Percentiles rank a stretch among this genome's conserved stretches.
These are phyloP conservation scores for Sugiyamaella valdiviana DNA, from an alignment of 805 yeast genomes.

Conservation along the genomic window DNA sequence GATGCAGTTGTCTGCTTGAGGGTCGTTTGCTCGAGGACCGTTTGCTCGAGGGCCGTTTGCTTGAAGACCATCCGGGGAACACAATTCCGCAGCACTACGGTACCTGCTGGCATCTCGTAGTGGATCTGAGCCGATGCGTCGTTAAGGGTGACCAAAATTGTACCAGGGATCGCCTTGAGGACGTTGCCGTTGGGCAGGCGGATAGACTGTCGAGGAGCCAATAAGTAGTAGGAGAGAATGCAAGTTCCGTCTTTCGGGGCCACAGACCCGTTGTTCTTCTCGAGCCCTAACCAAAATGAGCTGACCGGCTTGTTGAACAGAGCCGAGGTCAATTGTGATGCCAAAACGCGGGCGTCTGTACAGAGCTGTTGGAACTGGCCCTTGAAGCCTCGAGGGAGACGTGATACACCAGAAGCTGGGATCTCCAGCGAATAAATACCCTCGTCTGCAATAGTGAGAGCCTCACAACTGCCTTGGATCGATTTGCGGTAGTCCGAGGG, in stretches of 20 bases:
- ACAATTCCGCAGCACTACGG: no score
- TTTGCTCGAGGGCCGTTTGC: no score
- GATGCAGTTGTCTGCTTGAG: constrained; percentile 2
- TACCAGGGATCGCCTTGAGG: not conserved
- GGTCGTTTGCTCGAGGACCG: constrained; percentile 4
- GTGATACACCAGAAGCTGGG: not conserved
- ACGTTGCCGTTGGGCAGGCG: not conserved
- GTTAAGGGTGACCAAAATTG: not conserved
- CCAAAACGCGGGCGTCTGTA: not conserved
- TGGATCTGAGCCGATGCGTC: not conserved
- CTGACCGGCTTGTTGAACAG: not conserved
- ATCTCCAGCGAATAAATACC: not conserved
- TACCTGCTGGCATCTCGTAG: not conserved
- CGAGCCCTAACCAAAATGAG: not conserved
- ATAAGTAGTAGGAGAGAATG: not conserved
- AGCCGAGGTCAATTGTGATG: not conserved
- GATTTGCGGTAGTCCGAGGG: not conserved
- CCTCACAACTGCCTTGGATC: not conserved
- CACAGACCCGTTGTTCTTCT: not conserved
- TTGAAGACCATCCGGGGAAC: no score
- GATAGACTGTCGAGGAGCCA: not conserved
- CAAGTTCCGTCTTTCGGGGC: not conserved
- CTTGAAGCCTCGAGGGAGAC: not conserved
- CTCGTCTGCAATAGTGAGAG: not conserved
- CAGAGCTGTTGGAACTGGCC: not conserved